These are phyloP conservation scores for Hypholoma fasciculare DNA, from an alignment of 768 basidiomycete species.

Conservation along the genomic window DNA sequence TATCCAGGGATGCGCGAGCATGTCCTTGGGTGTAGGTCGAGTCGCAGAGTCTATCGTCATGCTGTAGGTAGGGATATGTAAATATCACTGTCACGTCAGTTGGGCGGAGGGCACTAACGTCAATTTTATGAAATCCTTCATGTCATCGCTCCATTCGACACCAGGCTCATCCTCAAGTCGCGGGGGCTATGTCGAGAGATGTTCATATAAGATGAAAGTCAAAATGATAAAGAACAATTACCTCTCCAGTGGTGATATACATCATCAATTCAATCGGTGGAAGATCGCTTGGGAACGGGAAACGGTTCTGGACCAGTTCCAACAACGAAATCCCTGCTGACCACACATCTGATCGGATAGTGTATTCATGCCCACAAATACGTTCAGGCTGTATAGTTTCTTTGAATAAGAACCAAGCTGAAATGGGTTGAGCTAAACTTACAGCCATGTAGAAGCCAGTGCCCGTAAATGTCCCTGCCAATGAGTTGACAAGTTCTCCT, in stretches of 20 bases:
- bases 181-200: constrained; percentile 59
- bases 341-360: constrained; percentile 97
- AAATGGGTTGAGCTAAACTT: constrained; percentile 33
- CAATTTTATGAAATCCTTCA: constrained; percentile 84
- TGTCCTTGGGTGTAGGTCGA: constrained; percentile 81
- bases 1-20: constrained; percentile 87
- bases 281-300: constrained; percentile 92
- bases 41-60: constrained; percentile 66
- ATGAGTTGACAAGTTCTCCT: constrained; percentile 87
- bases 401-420: constrained; percentile 7
- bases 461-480: constrained; percentile 96
- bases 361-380: constrained; percentile 89
- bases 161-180: constrained; percentile 74
- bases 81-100: constrained; percentile 59
- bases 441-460: constrained; percentile 99
- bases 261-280: constrained; percentile 94
- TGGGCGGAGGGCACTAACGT: constrained; percentile 10
- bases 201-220: neutral
- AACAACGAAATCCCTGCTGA: constrained; percentile 93
- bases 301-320: constrained; percentile 91
- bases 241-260: constrained; percentile 82
- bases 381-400: constrained; percentile 74
- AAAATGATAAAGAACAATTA: constrained; percentile 19
- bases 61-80: constrained; percentile 36
- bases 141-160: constrained; percentile 72